A percentile compares a stretch with the other conserved stretches of the same genome.
Conservation (phyloP, 495 filamentous ascomycete genomes). For the Aspergillus cavernicola region DNA sequence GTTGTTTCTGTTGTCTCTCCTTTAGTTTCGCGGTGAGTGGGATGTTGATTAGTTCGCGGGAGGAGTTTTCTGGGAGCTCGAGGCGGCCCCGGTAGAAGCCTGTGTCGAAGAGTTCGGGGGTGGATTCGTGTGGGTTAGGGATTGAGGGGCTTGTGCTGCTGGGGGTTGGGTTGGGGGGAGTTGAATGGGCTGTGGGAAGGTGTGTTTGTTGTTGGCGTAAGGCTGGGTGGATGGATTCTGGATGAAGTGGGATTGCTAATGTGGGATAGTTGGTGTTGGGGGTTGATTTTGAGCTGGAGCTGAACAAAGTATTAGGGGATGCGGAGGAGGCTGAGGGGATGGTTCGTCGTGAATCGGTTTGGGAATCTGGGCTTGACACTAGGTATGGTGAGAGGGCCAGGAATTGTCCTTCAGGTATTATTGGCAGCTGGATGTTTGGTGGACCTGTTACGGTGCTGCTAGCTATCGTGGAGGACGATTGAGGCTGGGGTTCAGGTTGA, state of each 20-base stretch:
- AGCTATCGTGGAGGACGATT: not conserved
- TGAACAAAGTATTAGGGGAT: not conserved
- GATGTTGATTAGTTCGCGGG: conserved; percentile 36
- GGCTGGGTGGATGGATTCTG: conserved; percentile 1
- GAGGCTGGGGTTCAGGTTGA: not conserved
- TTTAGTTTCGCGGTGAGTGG: conserved; percentile 16
- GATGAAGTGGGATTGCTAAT: not conserved
- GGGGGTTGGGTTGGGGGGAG: not conserved
- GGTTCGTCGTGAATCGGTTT: not conserved
- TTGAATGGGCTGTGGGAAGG: not conserved
- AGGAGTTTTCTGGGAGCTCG: conserved; percentile 25
- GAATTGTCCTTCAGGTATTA: not conserved
- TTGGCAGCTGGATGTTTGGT: not conserved
- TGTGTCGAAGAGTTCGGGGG: conserved; percentile 31
- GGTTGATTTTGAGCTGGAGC: not conserved
- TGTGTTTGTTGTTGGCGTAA: not conserved
- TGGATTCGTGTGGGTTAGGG: not conserved
- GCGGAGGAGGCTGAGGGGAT: not conserved
- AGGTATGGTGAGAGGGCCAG: not conserved
- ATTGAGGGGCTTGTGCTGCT: not conserved
- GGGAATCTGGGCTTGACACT: not conserved
- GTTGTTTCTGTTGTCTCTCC: not conserved
- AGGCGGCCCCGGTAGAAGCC: conserved; percentile 27
- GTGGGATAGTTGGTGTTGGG: not conserved
- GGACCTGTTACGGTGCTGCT: not conserved